Evolutionary conservation across 805 yeast genomes (phyloP), one percentile per base, ranked within the genome.

Genomic region (Starmerella stellata): DNA sequence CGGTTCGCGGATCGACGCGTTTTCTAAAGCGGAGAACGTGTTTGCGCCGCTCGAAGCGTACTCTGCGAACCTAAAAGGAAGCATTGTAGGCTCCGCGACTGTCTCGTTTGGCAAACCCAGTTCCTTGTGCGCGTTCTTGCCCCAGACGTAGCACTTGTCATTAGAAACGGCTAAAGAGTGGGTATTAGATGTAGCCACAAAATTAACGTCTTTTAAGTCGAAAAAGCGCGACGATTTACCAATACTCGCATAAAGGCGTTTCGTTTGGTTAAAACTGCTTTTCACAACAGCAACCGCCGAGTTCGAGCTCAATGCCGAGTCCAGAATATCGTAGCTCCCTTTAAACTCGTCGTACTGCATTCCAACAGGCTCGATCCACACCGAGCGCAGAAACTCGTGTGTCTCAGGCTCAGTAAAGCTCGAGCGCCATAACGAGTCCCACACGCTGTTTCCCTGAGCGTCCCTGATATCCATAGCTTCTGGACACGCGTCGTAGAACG

Each of bases 81-180:
- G 32, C 14, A 17, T 7, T 29, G 32, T 29, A 9, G 53, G 53
- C 27, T 20, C 27, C 2, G 15, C 27, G 4, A 37, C 40, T 23
- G 36, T 44, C 14, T 40, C 49, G n/a, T 32, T 29, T 2, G 44
- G 42, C 17, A 39, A 34, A 14, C 51, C 53, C 5, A 49, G 44
- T 34, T 45, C 44, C 17, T 51, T 51, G 21, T 41, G 34, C 11
- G 27, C 21, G 35, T 47, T 49, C 14, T 43, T 39, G 21, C 54
- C 54, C 52, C 52, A 50, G 8, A 52, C 41, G 36, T 38, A 50
- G 16, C 47, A 48, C 2, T 34, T 8, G 17, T 42, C 44, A 2
- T 44, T 39, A 5, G 47, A 38, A 3, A 48, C 30, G 4, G 40
- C 42, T 4, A 49, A 30, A 3, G 49, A 35, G 29, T 49, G 52